Conservation (phyloP, 352 stramenopile genomes). For the Globisporangium solare region DNA sequence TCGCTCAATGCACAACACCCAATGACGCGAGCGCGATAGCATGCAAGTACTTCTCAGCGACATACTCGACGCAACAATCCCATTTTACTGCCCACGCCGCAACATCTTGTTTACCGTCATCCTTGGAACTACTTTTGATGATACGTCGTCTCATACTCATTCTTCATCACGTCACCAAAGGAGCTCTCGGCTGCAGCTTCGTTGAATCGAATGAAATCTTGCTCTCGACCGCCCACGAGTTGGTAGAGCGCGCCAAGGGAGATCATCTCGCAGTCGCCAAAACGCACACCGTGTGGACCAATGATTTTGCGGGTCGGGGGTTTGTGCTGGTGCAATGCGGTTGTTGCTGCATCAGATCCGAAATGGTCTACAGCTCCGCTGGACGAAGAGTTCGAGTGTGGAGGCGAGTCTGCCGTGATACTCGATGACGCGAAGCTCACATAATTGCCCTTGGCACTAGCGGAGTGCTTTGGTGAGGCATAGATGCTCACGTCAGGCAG, state of each 20-base stretch:
- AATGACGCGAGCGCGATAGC: too few species aligned
- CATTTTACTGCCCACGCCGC: too few species aligned
- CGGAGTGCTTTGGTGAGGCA: slow-evolving; percentile 9
- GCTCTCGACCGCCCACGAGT: slow-evolving; percentile 73
- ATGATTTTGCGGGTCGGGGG: slow-evolving; percentile 15
- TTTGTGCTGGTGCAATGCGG: slow-evolving; percentile 4
- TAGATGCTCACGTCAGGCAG: slow-evolving; percentile 58
- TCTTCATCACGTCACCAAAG: slow-evolving; percentile 74
- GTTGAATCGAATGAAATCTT: slow-evolving; percentile 84
- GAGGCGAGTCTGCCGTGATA: slow-evolving; percentile 6
- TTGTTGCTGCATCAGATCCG: neutral
- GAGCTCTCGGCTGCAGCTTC: slow-evolving; percentile 59
- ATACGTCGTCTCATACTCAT: slow-evolving; percentile 52
- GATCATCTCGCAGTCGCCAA: slow-evolving; percentile 46
- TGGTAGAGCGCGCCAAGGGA: slow-evolving; percentile 70
- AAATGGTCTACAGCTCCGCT: neutral
- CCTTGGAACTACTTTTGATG: too few species aligned
- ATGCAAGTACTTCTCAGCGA: too few species aligned
- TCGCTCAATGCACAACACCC: too few species aligned
- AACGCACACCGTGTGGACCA: slow-evolving; percentile 10
- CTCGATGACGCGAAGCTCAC: slow-evolving; percentile 19
- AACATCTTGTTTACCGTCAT: neutral
- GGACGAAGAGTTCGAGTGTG: slow-evolving; percentile 5
- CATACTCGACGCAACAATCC: too few species aligned
- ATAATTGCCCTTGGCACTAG: slow-evolving; percentile 3